Percentiles rank a stretch among this genome's conserved stretches.
phyloP scores from a whole-genome alignment of 192 early-diverging fungal species.

The Helicostylum pulchrum region DNA sequence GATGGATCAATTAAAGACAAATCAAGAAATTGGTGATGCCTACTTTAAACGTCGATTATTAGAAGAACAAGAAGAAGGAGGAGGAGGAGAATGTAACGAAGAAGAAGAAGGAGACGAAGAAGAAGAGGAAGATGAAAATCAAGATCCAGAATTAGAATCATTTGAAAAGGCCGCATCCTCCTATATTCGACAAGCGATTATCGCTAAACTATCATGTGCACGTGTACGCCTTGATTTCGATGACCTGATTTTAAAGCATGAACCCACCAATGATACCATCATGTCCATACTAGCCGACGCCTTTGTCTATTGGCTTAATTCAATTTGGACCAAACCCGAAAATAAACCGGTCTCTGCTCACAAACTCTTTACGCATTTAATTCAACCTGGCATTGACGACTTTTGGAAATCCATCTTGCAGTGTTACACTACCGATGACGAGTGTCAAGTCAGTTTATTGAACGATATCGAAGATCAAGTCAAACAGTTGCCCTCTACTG shows the following conservation, averaged over 20 bases:
- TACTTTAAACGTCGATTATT: neutral
- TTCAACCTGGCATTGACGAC: slow-evolving; percentile 33
- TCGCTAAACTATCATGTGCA: slow-evolving; percentile 38
- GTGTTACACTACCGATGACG: slow-evolving; percentile 33
- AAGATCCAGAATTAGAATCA: slow-evolving; percentile 4
- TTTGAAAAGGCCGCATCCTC: slow-evolving; percentile 39
- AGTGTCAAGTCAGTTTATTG: slow-evolving; percentile 33
- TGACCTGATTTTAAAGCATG: slow-evolving; percentile 44
- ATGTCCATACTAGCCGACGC: slow-evolving; percentile 32
- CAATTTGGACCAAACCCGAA: neutral
- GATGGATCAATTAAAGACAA: neutral
- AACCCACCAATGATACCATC: slow-evolving; percentile 26
- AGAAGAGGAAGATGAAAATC: slow-evolving; percentile 23
- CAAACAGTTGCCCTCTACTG: neutral
- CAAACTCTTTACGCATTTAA: slow-evolving; percentile 11
- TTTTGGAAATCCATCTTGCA: slow-evolving; percentile 44
- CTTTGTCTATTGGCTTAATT: slow-evolving; percentile 32
- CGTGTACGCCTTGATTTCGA: slow-evolving; percentile 44
- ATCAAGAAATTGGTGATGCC: neutral
- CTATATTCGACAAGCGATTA: slow-evolving; percentile 35
- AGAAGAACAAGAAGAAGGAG: neutral
- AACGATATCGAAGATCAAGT: slow-evolving; percentile 21
- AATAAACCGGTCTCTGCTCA: neutral
- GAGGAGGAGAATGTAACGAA: slow-evolving; percentile 16
- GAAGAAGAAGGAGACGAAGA: slow-evolving; percentile 36